These are phyloP conservation scores for Didymella arachidicola DNA, from an alignment of 2,329 filamentous ascomycete species.

Conservation along the genomic window DNA sequence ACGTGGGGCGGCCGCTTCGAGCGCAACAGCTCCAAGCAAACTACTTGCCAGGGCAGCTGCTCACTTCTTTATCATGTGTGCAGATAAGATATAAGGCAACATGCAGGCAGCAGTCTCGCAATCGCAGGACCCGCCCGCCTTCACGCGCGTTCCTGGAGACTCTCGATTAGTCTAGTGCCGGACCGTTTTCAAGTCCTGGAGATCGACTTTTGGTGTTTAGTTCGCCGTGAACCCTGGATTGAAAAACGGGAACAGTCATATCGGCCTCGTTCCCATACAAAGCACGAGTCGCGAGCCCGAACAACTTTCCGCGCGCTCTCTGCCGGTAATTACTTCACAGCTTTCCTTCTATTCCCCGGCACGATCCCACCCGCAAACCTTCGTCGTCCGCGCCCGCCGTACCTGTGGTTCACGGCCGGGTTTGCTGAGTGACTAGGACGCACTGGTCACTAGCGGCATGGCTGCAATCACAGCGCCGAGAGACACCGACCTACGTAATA, in stretches of 20 bases:
- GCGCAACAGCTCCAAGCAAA: slow-evolving; percentile 12
- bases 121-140: slow-evolving; percentile 1
- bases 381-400: slow-evolving; percentile 12
- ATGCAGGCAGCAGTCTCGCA: slow-evolving; percentile 6
- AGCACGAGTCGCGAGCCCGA: slow-evolving; percentile 12
- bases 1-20: slow-evolving; percentile 20
- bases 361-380: slow-evolving; percentile 5
- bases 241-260: slow-evolving; percentile 21
- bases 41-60: slow-evolving; percentile 8
- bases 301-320: slow-evolving; percentile 4
- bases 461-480: slow-evolving; percentile 27
- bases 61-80: slow-evolving; percentile 9
- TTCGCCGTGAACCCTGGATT: slow-evolving; percentile 13
- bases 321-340: slow-evolving; percentile 3
- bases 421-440: slow-evolving; percentile 11
- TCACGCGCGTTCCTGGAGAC: slow-evolving; percentile 22
- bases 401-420: slow-evolving; percentile 13
- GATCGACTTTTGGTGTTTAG: slow-evolving; percentile 2
- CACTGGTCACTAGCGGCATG: slow-evolving; percentile 19
- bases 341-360: background rate
- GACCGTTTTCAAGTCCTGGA: slow-evolving; percentile 7
- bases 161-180: slow-evolving; percentile 17
- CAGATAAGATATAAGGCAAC: slow-evolving; percentile 20
- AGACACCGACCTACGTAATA: slow-evolving; percentile 26
- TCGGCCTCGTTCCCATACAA: slow-evolving; percentile 11